Evolutionary conservation across 2,329 filamentous ascomycete genomes (phyloP).

Genomic region (Penicillium sp.): DNA sequence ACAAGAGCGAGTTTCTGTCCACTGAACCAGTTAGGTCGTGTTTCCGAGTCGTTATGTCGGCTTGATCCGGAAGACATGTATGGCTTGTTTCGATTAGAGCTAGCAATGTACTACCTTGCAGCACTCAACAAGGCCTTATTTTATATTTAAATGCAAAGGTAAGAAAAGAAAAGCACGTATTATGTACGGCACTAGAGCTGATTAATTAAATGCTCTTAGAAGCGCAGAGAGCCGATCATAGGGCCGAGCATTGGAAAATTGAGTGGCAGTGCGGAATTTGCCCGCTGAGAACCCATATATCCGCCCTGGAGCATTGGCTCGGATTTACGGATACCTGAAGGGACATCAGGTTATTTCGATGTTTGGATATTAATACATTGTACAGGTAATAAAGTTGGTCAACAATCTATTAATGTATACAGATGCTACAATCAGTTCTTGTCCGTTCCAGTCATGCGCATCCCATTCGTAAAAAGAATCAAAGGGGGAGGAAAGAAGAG

Average conservation of each 20-base stretch:
- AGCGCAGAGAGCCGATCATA: constrained; percentile 11
- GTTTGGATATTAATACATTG: background rate
- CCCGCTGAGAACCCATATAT: constrained; percentile 11
- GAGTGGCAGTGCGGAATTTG: constrained; percentile 21
- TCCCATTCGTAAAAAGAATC: constrained; percentile 2
- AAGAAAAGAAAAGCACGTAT: background rate
- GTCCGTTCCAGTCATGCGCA: constrained; percentile 12
- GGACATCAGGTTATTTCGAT: background rate
- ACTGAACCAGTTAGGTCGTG: background rate
- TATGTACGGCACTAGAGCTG: background rate
- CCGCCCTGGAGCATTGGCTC: background rate
- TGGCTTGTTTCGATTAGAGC: background rate
- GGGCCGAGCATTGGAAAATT: constrained; percentile 13
- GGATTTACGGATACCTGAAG: constrained; percentile 6
- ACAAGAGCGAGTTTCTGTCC: constrained; percentile 11
- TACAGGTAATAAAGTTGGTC: background rate
- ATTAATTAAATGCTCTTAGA: constrained; percentile 5
- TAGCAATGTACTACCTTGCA: background rate
- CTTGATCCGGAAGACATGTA: constrained; percentile 21
- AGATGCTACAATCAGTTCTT: constrained; percentile 5
- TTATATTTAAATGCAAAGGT: background rate
- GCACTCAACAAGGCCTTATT: background rate
- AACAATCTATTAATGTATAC: constrained; percentile 11
- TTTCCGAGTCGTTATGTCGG: constrained; percentile 1
- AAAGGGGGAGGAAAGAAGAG: background rate